These are phyloP conservation scores for Fusarium sp. DNA, from an alignment of 2,329 filamentous ascomycete genomes.

Conservation along the genomic window DNA sequence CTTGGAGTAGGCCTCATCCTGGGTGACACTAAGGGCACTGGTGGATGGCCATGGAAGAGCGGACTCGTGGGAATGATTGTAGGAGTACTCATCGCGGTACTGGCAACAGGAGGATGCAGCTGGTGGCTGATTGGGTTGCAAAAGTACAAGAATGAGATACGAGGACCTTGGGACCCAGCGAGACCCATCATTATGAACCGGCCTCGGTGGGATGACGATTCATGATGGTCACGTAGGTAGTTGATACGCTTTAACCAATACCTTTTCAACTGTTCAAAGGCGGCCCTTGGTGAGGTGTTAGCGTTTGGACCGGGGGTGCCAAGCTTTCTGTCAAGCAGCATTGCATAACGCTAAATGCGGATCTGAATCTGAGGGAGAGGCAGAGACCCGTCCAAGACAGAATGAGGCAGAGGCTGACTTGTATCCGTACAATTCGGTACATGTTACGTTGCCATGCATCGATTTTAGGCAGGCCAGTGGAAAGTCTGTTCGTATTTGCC, in stretches of 20 bases:
- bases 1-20: conserved; percentile 78
- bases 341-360: background rate
- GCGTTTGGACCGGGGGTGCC: background rate
- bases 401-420: background rate
- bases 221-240: conserved; percentile 12
- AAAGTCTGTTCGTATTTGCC: conserved; percentile 1
- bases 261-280: background rate
- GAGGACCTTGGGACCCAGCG: conserved; percentile 97
- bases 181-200: conserved; percentile 84
- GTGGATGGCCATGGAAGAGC: conserved; percentile 63
- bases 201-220: conserved; percentile 61
- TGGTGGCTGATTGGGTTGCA: conserved; percentile 99
- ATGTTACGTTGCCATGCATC: conserved; percentile 1
- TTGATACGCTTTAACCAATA: background rate
- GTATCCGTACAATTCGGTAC: conserved; percentile 1
- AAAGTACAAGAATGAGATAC: conserved; percentile 99
- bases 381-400: too few species aligned
- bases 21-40: conserved; percentile 55
- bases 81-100: conserved; percentile 77
- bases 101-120: conserved; percentile 92
- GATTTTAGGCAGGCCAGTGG: background rate
- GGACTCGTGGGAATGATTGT: conserved; percentile 79
- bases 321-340: conserved; percentile 15
- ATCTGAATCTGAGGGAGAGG: background rate
- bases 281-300: background rate